These are phyloP conservation scores for Hymenoscyphus infarciens DNA, from an alignment of 2,329 filamentous ascomycete genomes.

Conservation along the genomic window DNA sequence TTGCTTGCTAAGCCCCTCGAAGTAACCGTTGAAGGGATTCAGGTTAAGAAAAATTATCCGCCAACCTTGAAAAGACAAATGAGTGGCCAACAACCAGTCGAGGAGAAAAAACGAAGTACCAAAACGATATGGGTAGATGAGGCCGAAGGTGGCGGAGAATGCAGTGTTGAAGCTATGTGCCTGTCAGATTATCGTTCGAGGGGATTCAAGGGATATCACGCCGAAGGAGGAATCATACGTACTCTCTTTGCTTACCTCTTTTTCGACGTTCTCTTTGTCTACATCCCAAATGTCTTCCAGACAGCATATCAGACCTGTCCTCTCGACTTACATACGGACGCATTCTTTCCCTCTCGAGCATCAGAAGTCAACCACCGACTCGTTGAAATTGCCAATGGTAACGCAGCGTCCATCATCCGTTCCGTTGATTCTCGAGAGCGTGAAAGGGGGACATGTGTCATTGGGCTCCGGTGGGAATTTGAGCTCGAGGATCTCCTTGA, in stretches of 20 bases:
- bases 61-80: conserved; percentile 23
- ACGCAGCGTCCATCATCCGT: conserved; percentile 62
- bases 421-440: conserved; percentile 66
- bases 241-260: conserved; percentile 90
- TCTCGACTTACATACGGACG: conserved; percentile 86
- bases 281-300: conserved; percentile 95
- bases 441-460: conserved; percentile 74
- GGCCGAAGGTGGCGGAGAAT: conserved; percentile 64
- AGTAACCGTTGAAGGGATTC: conserved; percentile 71
- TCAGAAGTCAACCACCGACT: conserved; percentile 87
- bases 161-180: conserved; percentile 92
- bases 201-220: conserved; percentile 94
- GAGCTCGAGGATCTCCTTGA: conserved; percentile 74
- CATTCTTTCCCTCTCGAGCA: conserved; percentile 81
- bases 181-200: conserved; percentile 73
- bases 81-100: conserved; percentile 17
- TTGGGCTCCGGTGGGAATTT: conserved; percentile 90
- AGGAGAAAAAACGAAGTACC: conserved; percentile 45
- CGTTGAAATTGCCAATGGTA: conserved; percentile 82
- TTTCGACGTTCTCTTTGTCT: conserved; percentile 87
- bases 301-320: conserved; percentile 93
- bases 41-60: conserved; percentile 61
- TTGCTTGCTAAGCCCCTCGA: conserved; percentile 71
- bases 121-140: conserved; percentile 90
- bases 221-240: conserved; percentile 86